A percentile compares a stretch with the other conserved stretches of the same genome.
These are phyloP conservation scores for Alternaria gansuensis DNA, from an alignment of 2,329 filamentous ascomycete species.

Conservation along the genomic window DNA sequence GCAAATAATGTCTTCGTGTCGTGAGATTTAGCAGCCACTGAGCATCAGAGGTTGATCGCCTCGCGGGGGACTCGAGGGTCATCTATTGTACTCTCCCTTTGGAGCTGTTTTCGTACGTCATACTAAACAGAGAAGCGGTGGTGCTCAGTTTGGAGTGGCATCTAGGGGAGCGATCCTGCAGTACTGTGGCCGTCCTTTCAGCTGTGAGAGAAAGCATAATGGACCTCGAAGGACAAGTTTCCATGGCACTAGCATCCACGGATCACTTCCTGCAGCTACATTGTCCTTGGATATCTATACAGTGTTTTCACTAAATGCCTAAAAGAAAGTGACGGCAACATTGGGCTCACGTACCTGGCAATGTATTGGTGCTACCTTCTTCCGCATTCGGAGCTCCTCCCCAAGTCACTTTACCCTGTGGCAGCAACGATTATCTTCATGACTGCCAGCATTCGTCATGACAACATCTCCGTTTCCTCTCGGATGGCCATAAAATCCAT, in stretches of 20 bases:
- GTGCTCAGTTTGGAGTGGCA: background rate
- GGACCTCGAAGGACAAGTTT: background rate
- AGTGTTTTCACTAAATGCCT: background rate
- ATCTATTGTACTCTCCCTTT: background rate
- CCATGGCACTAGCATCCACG: background rate
- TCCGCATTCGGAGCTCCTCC: background rate
- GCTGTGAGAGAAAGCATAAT: background rate
- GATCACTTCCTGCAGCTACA: background rate
- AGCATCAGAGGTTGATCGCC: background rate
- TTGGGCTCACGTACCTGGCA: background rate
- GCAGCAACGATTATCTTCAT: constrained; percentile 2
- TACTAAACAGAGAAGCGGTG: background rate
- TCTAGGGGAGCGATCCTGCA: background rate
- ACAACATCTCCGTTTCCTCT: constrained; percentile 4
- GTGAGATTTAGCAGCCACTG: background rate
- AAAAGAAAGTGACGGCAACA: background rate
- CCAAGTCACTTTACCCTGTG: background rate
- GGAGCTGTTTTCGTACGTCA: background rate
- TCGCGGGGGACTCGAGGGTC: background rate
- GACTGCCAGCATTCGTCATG: constrained; percentile 18
- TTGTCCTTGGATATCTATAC: background rate
- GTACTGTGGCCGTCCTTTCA: background rate
- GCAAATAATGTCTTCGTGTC: background rate
- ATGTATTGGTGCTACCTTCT: background rate
- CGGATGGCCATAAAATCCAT: constrained; percentile 8